Percentiles rank a stretch among this genome's conserved stretches.
Conservation (phyloP, 768 basidiomycete genomes). For the Boletus reticuloceps region DNA sequence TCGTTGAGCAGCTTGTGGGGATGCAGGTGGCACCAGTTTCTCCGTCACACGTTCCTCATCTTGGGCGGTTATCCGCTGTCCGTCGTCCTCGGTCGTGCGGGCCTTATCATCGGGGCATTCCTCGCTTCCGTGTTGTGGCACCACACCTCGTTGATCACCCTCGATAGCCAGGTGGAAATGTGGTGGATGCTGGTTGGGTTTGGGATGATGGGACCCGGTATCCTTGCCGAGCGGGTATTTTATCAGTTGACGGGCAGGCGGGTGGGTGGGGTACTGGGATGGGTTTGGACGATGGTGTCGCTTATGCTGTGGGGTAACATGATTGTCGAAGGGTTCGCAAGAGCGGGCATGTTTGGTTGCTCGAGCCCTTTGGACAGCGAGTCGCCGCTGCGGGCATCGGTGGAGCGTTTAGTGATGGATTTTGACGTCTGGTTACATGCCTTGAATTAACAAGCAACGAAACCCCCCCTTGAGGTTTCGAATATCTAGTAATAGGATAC, state of each 20-base stretch:
- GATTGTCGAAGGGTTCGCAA: not conserved
- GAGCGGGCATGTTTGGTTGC: not conserved
- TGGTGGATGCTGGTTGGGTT: not conserved
- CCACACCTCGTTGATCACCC: not conserved
- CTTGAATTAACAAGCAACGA: too few relatives aligned
- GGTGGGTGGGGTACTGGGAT: not conserved
- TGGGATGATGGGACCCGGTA: not conserved
- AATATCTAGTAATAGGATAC: too few relatives aligned
- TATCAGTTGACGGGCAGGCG: not conserved
- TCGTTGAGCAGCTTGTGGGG: not conserved
- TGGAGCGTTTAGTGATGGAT: not conserved
- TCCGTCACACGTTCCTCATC: not conserved
- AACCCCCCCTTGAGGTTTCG: too few relatives aligned
- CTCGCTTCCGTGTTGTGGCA: not conserved
- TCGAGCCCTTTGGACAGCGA: not conserved
- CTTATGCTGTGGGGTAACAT: not conserved
- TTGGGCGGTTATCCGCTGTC: not conserved
- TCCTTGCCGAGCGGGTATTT: not conserved
- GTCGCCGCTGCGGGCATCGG: not conserved
- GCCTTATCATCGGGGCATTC: not conserved
- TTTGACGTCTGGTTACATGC: not conserved
- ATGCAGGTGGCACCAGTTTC: slow-evolving; percentile 1
- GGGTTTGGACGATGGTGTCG: not conserved
- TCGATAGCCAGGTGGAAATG: not conserved
- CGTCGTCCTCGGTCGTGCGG: not conserved